Evolutionary conservation across 148 eudicot genomes (phyloP).

Genomic region (Agrostemma githago): DNA sequence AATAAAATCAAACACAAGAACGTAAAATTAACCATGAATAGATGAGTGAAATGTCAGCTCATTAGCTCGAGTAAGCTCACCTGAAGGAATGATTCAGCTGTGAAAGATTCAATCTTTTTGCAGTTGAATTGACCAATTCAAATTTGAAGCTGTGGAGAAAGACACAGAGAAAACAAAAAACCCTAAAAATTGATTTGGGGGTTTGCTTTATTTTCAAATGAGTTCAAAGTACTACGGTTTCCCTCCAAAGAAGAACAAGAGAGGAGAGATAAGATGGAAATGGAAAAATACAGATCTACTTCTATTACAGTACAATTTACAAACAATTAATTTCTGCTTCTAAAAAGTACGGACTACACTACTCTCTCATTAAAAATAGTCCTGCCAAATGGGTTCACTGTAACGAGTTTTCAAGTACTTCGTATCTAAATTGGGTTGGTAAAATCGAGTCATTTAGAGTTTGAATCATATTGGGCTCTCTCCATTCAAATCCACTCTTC

Average conservation of each 20-base stretch:
- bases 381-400: no score
- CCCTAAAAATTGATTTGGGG: not conserved
- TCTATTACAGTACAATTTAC: not conserved
- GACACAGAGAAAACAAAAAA: constrained; percentile 6
- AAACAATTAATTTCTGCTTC: no score
- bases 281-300: not conserved
- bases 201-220: constrained; percentile 1
- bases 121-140: not conserved
- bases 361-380: no score
- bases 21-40: not conserved
- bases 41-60: constrained; percentile 10
- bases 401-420: no score
- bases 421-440: no score
- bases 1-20: not conserved
- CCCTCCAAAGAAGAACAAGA: constrained; percentile 24
- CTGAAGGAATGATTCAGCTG: constrained; percentile 7
- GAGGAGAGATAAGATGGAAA: constrained; percentile 13
- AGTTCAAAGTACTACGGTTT: constrained; percentile 22
- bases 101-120: constrained; percentile 13
- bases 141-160: not conserved
- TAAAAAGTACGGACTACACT: no score
- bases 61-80: not conserved
- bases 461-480: no score
- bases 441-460: no score
- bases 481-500: no score